Base-by-base conservation (phyloP, 2,329 filamentous ascomycete species). In the Diplodia mutila region DNA sequence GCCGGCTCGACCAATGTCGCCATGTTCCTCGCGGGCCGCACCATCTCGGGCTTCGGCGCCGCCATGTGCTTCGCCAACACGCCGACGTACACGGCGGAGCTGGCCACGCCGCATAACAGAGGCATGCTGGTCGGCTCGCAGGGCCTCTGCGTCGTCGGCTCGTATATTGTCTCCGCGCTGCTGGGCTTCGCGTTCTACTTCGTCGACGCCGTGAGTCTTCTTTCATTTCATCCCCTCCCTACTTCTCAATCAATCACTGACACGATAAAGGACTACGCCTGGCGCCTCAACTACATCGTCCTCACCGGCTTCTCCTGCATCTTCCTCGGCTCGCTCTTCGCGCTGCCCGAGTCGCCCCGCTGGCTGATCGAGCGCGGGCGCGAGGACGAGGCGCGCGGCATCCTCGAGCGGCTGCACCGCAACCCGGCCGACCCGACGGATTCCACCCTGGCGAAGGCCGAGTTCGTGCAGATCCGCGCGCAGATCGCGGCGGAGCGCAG, bases 131-230 rank as follows among this genome's bases (percentile, higher is more conserved):
- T 66, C 46, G 67, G 67, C 9, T 54, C 39, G 68, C 90, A 93
- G 69, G 87, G 90, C 14, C 80, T 96, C 27, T 92, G 93, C 72
- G 89, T 96, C 68, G 90, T 95, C 5, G 85, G 93, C 34, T 92
- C 93, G 1, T 96, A 96, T 76, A 76, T 94, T 5, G 81, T 91
- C 8, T 93, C 92, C 2, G 94, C 90, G 88, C 78, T 83, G 0
- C 88, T 94, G 52, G 84, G 87, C n/a, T 29, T 67, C 11, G 66
- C 46, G 1, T 67, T 67, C 34, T 51, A 64, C 57, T 67, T 53
- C 27, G 55, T 67, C 53, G 34, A 54, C 4, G 23, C 18, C 4
- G 27, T 46, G 8, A 12, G 46, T 32, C 57, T 37, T 18, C 39
- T 14, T 7, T 39, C 37, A 18, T 6, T 37, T 9, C 42, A 11